Evolutionary conservation across 495 filamentous ascomycete genomes (phyloP).

Genomic region (Aspergillus taichungensis): DNA sequence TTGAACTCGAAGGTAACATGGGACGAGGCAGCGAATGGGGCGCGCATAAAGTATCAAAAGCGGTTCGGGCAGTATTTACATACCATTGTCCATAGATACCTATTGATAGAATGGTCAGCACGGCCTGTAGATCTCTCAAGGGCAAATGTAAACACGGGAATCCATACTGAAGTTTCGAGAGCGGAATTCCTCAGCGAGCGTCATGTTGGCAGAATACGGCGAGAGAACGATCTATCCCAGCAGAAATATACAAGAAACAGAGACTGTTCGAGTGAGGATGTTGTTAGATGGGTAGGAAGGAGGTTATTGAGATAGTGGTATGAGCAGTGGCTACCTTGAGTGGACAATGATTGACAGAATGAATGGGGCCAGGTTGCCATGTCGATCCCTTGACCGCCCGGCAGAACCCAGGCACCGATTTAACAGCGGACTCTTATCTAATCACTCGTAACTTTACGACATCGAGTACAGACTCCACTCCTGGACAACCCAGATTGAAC

Average conservation of each 20-base stretch:
- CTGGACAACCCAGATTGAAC: neutral
- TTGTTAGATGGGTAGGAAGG: neutral
- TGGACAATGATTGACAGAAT: constrained; percentile 11
- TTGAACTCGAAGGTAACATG: neutral
- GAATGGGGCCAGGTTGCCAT: constrained; percentile 18
- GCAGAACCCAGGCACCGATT: constrained; percentile 12
- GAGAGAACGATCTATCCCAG: neutral
- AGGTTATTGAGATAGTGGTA: constrained; percentile 3
- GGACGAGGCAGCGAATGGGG: neutral
- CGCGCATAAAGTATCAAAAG: neutral
- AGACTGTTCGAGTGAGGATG: neutral
- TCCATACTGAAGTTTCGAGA: constrained; percentile 95
- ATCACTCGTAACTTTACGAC: no score
- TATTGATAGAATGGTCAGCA: constrained; percentile 37
- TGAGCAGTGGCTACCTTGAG: constrained; percentile 4
- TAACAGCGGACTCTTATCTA: neutral
- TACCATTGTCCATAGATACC: constrained; percentile 99
- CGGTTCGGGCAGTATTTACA: constrained; percentile 27
- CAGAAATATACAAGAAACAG: neutral
- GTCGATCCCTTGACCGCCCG: constrained; percentile 19
- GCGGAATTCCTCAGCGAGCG: constrained; percentile 65
- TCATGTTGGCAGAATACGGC: constrained; percentile 29
- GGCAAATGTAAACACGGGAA: constrained; percentile 14
- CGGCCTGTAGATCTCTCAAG: neutral
- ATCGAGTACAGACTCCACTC: neutral